phyloP scores from a whole-genome alignment of 2,329 filamentous ascomycete species.

The Cladophialophora chaetospira region DNA sequence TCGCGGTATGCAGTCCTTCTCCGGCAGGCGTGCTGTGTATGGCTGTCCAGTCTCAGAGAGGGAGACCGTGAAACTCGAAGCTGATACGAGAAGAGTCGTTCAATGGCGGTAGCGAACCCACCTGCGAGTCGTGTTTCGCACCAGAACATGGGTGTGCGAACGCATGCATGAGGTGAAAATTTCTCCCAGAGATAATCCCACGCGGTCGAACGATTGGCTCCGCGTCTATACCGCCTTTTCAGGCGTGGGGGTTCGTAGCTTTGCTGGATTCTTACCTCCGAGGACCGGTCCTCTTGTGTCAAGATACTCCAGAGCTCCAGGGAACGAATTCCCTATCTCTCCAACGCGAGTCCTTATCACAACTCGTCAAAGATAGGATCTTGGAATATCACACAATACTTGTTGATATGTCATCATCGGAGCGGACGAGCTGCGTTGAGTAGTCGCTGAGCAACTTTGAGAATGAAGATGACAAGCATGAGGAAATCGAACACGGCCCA shows the following conservation, averaged over 20 bases:
- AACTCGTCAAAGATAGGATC: not conserved
- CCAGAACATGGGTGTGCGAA: not conserved
- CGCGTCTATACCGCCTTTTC: slow-evolving; percentile 15
- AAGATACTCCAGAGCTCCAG: not conserved
- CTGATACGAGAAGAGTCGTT: slow-evolving; percentile 1
- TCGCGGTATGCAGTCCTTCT: not conserved
- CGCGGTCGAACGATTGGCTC: slow-evolving; percentile 6
- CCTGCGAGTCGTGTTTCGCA: not conserved
- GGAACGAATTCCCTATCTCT: not conserved
- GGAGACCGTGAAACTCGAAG: too few relatives aligned
- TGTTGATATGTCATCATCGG: slow-evolving; percentile 2
- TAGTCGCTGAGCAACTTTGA: not conserved
- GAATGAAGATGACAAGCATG: not conserved
- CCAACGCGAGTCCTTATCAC: not conserved
- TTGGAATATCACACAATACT: not conserved
- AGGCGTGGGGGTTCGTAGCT: slow-evolving; percentile 3
- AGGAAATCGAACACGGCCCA: not conserved
- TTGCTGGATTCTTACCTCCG: not conserved
- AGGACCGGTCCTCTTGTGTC: not conserved
- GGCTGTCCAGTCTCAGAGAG: not conserved
- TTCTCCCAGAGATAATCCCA: slow-evolving; percentile 9
- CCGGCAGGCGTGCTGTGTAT: not conserved
- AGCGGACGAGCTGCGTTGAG: not conserved
- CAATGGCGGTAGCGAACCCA: not conserved
- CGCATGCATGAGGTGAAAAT: not conserved